Evolutionary conservation across 169 alveolate genomes (phyloP).

Genomic region (Amoebophrya sp.): DNA sequence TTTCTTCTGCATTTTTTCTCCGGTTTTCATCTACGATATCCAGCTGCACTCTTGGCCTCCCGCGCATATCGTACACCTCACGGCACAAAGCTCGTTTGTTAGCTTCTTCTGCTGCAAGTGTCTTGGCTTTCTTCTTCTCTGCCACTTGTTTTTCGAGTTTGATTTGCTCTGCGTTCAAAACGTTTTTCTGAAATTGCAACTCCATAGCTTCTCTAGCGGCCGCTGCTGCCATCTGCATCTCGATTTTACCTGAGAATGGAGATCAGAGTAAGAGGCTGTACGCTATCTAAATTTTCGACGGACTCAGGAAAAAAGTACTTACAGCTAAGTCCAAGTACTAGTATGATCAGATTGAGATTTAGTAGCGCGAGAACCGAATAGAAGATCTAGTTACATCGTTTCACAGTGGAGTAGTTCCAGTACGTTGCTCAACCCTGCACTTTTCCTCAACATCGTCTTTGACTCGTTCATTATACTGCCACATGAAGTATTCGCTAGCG

Average conservation of each 20-base stretch:
- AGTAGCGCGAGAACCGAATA: too few relatives aligned
- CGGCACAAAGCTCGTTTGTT: background rate
- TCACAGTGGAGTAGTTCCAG: background rate
- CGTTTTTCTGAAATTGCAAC: background rate
- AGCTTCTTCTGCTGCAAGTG: background rate
- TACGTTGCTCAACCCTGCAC: background rate
- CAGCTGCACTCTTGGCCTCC: background rate
- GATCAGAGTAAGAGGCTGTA: too few relatives aligned
- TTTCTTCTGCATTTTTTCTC: background rate
- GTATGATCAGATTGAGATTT: too few relatives aligned
- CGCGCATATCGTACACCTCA: slow-evolving; percentile 14
- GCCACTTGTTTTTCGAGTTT: background rate
- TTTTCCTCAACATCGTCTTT: background rate
- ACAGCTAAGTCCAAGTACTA: too few relatives aligned
- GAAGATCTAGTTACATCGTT: too few relatives aligned
- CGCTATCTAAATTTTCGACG: too few relatives aligned
- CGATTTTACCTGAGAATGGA: slow-evolving; percentile 10
- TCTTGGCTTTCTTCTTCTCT: background rate
- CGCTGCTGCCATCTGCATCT: background rate
- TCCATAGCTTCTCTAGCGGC: background rate
- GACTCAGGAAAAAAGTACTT: too few relatives aligned
- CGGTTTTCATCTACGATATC: background rate
- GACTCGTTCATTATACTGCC: background rate
- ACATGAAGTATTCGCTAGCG: background rate
- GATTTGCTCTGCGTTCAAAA: background rate